Percentiles rank a stretch among this genome's conserved stretches.
Conservation (phyloP, 2,329 filamentous ascomycete genomes). For the Xylaria polymorpha region DNA sequence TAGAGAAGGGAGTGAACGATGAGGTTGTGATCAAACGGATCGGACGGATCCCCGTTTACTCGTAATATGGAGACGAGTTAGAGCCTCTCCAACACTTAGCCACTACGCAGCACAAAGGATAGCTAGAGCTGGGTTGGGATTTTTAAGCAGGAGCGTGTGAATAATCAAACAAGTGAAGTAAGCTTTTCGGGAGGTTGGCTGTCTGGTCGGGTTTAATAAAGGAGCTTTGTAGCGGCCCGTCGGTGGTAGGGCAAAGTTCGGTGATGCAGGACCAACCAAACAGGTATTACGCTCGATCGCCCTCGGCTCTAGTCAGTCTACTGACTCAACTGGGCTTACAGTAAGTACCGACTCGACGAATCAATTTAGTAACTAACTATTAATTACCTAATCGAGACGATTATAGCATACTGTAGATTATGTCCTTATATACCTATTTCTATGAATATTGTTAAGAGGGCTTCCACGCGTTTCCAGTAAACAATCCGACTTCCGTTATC, state of each 20-base stretch:
- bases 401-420: background rate
- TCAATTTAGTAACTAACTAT: constrained; percentile 12
- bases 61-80: background rate
- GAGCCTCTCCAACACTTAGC: background rate
- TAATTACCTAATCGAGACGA: constrained; percentile 7
- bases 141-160: constrained; percentile 1
- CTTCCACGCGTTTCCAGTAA: constrained; percentile 9
- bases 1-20: background rate
- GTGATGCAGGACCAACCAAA: constrained; percentile 11
- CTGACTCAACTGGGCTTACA: constrained; percentile 1
- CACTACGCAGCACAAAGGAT: background rate
- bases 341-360: background rate
- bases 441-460: background rate
- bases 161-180: constrained; percentile 1
- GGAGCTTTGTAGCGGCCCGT: constrained; percentile 38
- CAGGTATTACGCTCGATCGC: constrained; percentile 25
- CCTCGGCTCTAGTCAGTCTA: constrained; percentile 6
- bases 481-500: background rate
- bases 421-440: background rate
- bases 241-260: constrained; percentile 13
- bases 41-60: background rate
- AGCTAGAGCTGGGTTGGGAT: background rate
- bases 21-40: constrained; percentile 2
- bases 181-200: background rate
- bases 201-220: constrained; percentile 35